Evolutionary conservation across 345 rosid species (phyloP), one percentile per base, ranked within the genome.

Genomic region (Sisymbrium irio): DNA sequence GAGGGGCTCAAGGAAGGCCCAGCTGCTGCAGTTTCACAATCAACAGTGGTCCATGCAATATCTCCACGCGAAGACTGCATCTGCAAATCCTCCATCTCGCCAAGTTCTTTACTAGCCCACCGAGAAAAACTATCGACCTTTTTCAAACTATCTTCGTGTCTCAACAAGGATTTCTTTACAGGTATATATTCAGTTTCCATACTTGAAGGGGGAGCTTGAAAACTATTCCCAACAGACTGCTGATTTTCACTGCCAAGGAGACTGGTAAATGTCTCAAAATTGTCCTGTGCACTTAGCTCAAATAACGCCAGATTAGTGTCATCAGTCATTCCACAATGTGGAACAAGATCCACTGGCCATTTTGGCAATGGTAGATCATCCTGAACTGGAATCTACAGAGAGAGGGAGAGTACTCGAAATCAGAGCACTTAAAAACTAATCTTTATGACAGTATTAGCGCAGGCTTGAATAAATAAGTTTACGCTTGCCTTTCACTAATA

Each of bases 101-200:
- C 92, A 59, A 93, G 88, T 78, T 90, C 98, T 82, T 80, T 87
- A 57, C 83, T 77, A 44, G 85, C 75, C 98, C 98, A 90, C 30
- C 96, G 84, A 67, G 96, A 87, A 73, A 93, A 93, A 81, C 98
- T 93, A 67, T 93, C 98, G 46, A 89, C 97, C 73, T 93, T 90
- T 72, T 87, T 88, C 82, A 93, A 80, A 74, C 86, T 79, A 39
- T 91, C 87, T 56, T 86, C 89, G 32, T 79, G 81, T 66, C 85
- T 84, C 22, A 85, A 61, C 40, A 93, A 83, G 46, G 83, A 69
- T 65, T 79, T 83, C 81, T 79, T 90, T 40, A 72, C 58, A 36
- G 71, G 40, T 40, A 35, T 32, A 77, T 19, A 63, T 39, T 79
- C 78, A 66, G 66, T 37, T 76, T 82, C 89, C 42, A 73, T 81